Evolutionary conservation across 2,329 filamentous ascomycete genomes (phyloP).

Genomic region (Aureobasidium lini): DNA sequence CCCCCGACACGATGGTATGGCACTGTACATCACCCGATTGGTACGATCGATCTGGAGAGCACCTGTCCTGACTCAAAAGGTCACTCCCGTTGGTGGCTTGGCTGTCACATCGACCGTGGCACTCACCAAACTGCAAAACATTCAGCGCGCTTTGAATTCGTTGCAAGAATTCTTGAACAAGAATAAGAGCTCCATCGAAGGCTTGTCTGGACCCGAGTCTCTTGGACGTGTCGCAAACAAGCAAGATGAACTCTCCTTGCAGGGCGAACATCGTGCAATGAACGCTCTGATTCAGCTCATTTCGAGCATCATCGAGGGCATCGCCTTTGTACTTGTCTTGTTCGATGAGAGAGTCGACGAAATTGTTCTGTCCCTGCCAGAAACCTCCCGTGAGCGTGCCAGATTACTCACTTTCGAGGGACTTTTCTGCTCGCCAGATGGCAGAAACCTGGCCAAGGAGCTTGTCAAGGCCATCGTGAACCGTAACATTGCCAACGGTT

Average conservation of each 20-base stretch:
- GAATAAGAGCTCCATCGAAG: conserved; percentile 91
- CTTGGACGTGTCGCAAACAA: conserved; percentile 69
- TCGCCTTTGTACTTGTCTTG: conserved; percentile 89
- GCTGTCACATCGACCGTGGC: conserved; percentile 60
- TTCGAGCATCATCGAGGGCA: conserved; percentile 87
- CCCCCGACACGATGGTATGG: conserved; percentile 79
- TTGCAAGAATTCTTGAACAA: conserved; percentile 73
- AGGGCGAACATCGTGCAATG: conserved; percentile 89
- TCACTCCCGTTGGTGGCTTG: conserved; percentile 52
- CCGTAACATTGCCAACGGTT: conserved; percentile 91
- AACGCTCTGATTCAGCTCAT: conserved; percentile 80
- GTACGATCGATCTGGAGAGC: conserved; percentile 83
- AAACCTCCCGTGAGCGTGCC: conserved; percentile 60
- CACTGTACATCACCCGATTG: conserved; percentile 80
- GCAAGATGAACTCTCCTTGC: conserved; percentile 84
- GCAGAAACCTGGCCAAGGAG: conserved; percentile 85
- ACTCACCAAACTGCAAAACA: conserved; percentile 59
- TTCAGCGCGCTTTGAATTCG: conserved; percentile 74
- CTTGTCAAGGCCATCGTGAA: conserved; percentile 98
- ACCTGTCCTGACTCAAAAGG: conserved; percentile 56
- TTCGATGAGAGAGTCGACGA: conserved; percentile 91
- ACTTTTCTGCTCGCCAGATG: conserved; percentile 70
- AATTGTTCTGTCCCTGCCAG: conserved; percentile 70
- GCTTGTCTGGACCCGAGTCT: conserved; percentile 82
- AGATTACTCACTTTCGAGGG: conserved; percentile 76